Evolutionary conservation across 23 red algal genomes (phyloP), one percentile per base, ranked within the genome.

Genomic region (Gracilaria caudata): DNA sequence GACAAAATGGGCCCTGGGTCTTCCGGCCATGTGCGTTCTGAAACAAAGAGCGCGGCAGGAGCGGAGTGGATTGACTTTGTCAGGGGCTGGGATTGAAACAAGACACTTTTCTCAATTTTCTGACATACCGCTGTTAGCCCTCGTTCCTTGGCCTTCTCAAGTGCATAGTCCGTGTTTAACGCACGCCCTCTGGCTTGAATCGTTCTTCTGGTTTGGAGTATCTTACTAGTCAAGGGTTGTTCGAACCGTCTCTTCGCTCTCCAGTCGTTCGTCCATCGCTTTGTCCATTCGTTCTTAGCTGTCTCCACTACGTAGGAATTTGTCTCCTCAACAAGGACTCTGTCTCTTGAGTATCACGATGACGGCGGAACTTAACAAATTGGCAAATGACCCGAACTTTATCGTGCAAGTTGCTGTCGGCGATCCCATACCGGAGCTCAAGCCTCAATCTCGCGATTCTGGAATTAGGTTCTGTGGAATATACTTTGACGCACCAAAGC

Each of bases 371-470:
- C 26, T 94, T 9, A 57, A 73, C 55, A 49, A 56, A n/a, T 21
- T 87, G 54, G 81, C 77, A 23, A 87, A 86, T 44, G 92, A 94
- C 79, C 92, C 92, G 5, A 89, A 94, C 75, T 86, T 80, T 38
- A 83, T 83, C 2, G 55, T 94, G 2, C 63, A 94, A 51, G 35
- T 94, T 53, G 92, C 92, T 0, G 64, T 94, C 0, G 92, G 92
- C 47, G 81, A 85, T 47, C 84, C 92, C 6, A 17, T 41, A 0
- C 57, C 92, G 0, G 55, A 51, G 45, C 83, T 94, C 21, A 78
- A 81, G 32, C 81, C 79, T 45, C 92, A 94, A 72, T 39, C 41
- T 24, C 78, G 58, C 26, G 72, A 73, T 47, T 34, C 56, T 10
- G 80, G 80, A 17, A 68, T 93, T 14, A 57, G 53, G 26, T 61